A percentile compares a stretch with the other conserved stretches of the same genome.
These are phyloP conservation scores for Neonectria magnoliae DNA, from an alignment of 2,329 filamentous ascomycete species.

Conservation along the genomic window DNA sequence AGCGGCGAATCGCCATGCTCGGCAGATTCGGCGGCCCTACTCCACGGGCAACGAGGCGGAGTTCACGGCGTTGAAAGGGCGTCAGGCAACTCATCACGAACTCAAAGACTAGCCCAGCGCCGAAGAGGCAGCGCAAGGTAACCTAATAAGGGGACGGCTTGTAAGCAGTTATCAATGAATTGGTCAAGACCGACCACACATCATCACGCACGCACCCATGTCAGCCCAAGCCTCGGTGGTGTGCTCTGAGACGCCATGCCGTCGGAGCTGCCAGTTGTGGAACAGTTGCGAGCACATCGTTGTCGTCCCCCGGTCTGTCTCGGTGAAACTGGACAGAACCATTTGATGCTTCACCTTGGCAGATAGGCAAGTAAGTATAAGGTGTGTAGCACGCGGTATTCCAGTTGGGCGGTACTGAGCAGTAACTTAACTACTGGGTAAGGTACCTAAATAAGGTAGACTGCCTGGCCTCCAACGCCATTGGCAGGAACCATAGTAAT, in stretches of 20 bases:
- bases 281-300: not conserved
- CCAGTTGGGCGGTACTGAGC: not conserved
- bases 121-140: not conserved
- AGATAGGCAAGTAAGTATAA: not conserved
- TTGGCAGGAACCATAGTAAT: conserved; percentile 11
- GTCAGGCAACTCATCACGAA: not conserved
- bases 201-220: conserved; percentile 3
- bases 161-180: conserved; percentile 37
- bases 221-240: not conserved
- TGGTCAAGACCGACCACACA: conserved; percentile 20
- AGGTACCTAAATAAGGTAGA: not conserved
- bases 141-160: conserved; percentile 27
- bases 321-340: not conserved
- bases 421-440: not conserved
- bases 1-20: conserved; percentile 16
- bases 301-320: conserved; percentile 8
- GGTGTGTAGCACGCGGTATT: not conserved
- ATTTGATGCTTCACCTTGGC: conserved; percentile 15
- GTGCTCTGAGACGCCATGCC: not conserved
- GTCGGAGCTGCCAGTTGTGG: conserved; percentile 10
- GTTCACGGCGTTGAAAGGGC: not conserved
- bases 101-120: not conserved
- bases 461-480: not conserved
- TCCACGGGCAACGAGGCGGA: conserved; percentile 1
- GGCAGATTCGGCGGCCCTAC: conserved; percentile 28